phyloP scores from a whole-genome alignment of 2,329 filamentous ascomycete genomes.

The Aureobasidium leucospermi region DNA sequence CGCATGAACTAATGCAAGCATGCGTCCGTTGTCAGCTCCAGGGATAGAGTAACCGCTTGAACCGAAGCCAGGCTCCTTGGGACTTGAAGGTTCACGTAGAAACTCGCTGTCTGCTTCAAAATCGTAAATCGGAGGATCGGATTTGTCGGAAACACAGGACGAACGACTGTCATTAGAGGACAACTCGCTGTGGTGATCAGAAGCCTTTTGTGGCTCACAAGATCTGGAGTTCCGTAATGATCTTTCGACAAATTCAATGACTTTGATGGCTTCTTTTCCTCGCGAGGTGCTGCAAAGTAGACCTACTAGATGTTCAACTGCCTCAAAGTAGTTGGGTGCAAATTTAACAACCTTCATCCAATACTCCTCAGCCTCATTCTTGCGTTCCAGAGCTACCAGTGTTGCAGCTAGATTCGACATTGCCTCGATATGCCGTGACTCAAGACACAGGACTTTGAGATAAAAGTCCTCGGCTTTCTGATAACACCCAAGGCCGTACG shows the following conservation, averaged over 20 bases:
- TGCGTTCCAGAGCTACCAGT: constrained; percentile 72
- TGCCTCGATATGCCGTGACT: constrained; percentile 77
- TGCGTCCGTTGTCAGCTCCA: constrained; percentile 81
- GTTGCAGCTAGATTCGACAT: constrained; percentile 90
- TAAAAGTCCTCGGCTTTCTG: constrained; percentile 71
- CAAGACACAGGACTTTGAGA: constrained; percentile 54
- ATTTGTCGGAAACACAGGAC: constrained; percentile 46
- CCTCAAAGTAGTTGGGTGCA: constrained; percentile 84
- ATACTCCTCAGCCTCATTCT: constrained; percentile 74
- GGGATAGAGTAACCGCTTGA: constrained; percentile 80
- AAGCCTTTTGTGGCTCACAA: constrained; percentile 40
- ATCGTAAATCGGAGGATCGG: constrained; percentile 52
- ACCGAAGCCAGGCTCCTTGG: constrained; percentile 53
- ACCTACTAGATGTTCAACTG: constrained; percentile 87
- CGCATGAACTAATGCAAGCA: constrained; percentile 88
- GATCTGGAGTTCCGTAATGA: constrained; percentile 50
- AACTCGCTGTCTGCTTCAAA: constrained; percentile 40
- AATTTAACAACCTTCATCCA: constrained; percentile 81
- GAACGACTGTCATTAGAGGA: constrained; percentile 48
- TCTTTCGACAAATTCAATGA: constrained; percentile 79
- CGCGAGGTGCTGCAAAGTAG: constrained; percentile 75
- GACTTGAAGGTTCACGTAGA: constrained; percentile 26
- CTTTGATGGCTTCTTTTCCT: constrained; percentile 73
- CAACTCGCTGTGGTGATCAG: constrained; percentile 52
- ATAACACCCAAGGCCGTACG: constrained; percentile 83